A percentile compares a stretch with the other conserved stretches of the same genome.
phyloP scores from a whole-genome alignment of 345 rosid species.

The Hypericum perforatum region DNA sequence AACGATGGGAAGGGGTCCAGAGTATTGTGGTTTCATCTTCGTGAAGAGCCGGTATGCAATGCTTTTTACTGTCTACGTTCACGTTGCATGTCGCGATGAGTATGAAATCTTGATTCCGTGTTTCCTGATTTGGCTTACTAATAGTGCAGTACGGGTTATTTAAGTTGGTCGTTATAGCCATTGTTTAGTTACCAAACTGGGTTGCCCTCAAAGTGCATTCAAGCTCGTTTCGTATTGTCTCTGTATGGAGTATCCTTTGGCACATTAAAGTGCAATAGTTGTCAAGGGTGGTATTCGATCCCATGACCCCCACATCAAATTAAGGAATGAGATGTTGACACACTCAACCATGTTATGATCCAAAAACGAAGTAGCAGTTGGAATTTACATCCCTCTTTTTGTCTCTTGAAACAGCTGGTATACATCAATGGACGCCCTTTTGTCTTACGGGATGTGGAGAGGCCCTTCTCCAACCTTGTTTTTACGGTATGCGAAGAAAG shows the following conservation, averaged over 20 bases:
- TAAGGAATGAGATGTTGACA: too few relatives aligned
- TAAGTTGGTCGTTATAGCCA: too few relatives aligned
- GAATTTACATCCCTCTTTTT: slow-evolving; percentile 1
- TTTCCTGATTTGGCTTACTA: too few relatives aligned
- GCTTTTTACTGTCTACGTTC: background rate
- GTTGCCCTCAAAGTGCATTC: too few relatives aligned
- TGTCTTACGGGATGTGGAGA: slow-evolving; percentile 93
- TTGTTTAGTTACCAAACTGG: too few relatives aligned
- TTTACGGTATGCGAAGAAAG: slow-evolving; percentile 52
- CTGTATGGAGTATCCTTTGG: too few relatives aligned
- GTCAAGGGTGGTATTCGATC: too few relatives aligned
- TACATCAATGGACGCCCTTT: slow-evolving; percentile 91
- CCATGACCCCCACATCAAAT: too few relatives aligned
- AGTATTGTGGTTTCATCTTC: slow-evolving; percentile 89
- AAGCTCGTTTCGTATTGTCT: too few relatives aligned
- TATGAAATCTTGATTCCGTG: background rate
- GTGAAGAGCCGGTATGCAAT: slow-evolving; percentile 79
- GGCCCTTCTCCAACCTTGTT: slow-evolving; percentile 96
- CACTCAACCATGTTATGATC: too few relatives aligned
- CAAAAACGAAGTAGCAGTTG: slow-evolving; percentile 5
- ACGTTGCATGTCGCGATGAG: background rate
- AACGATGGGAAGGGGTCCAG: slow-evolving; percentile 45
- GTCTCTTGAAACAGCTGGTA: slow-evolving; percentile 50
- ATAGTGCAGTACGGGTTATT: too few relatives aligned
- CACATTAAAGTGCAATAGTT: too few relatives aligned